Conservation (phyloP, 2,329 filamentous ascomycete species). For the Dendrostoma leiphaemia region DNA sequence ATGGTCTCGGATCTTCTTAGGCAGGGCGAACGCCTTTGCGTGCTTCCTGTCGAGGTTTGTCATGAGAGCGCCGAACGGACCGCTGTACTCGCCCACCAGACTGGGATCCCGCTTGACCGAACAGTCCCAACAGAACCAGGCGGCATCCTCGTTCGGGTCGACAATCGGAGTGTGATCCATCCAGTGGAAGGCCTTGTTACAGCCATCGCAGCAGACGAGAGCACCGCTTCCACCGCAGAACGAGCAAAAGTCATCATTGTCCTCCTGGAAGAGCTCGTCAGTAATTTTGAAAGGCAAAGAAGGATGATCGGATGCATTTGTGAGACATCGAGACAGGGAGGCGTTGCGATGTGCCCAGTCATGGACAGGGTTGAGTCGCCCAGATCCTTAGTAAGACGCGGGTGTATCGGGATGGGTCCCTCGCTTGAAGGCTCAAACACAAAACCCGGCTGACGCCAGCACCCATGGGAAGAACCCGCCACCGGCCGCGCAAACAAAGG, state of each 20-base stretch:
- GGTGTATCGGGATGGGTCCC: constrained; percentile 11
- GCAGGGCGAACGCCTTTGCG: constrained; percentile 70
- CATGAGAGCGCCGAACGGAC: constrained; percentile 62
- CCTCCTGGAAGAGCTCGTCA: constrained; percentile 42
- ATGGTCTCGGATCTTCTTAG: constrained; percentile 66
- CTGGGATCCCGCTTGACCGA: constrained; percentile 48
- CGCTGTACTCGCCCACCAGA: constrained; percentile 45
- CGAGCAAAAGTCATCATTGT: constrained; percentile 89
- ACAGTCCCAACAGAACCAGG: constrained; percentile 81
- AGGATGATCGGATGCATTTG: constrained; percentile 11
- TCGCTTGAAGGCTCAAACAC: constrained; percentile 14
- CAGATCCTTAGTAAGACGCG: constrained; percentile 9
- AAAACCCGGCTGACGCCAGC: constrained; percentile 13
- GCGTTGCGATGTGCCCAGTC: constrained; percentile 15
- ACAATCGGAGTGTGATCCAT: constrained; percentile 81
- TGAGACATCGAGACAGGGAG: constrained; percentile 15
- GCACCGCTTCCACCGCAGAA: constrained; percentile 81
- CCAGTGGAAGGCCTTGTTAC: constrained; percentile 86
- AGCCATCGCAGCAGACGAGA: constrained; percentile 91
- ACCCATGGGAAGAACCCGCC: constrained; percentile 4
- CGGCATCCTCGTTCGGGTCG: constrained; percentile 52
- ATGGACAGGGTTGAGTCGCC: constrained; percentile 17
- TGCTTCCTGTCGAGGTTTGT: constrained; percentile 66
- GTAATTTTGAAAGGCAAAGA: constrained; percentile 2
- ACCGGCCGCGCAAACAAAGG: not conserved